Evolutionary conservation across 176 grass and related monocot species (phyloP).

Genomic region (Rhipidocladum racemiflorum): DNA sequence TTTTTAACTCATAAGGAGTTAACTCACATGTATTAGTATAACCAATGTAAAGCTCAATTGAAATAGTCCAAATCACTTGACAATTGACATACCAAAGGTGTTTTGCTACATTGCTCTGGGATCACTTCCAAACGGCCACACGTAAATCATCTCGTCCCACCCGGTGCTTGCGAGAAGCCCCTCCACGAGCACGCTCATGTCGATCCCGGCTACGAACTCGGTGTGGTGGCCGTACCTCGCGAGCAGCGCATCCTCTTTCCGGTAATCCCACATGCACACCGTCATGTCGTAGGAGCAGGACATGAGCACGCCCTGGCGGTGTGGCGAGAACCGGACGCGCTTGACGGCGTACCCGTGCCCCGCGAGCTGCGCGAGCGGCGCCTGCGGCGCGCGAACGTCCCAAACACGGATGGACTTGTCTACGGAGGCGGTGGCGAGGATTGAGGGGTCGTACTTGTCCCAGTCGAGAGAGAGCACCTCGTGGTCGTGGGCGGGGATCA

Average conservation of each 20-base stretch:
- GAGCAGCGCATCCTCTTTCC: slow-evolving; percentile 58
- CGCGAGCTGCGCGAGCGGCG: slow-evolving; percentile 49
- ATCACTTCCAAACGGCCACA: slow-evolving; percentile 74
- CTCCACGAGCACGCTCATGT: slow-evolving; percentile 75
- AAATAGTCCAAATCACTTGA: slow-evolving; percentile 12
- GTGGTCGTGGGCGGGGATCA: slow-evolving; percentile 70
- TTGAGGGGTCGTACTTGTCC: slow-evolving; percentile 85
- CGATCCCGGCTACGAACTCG: slow-evolving; percentile 66
- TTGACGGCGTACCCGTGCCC: slow-evolving; percentile 74
- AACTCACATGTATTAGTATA: slow-evolving; percentile 21
- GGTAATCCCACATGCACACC: slow-evolving; percentile 85
- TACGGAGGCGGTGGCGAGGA: slow-evolving; percentile 72
- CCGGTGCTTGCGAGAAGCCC: slow-evolving; percentile 73
- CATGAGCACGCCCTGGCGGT: slow-evolving; percentile 62
- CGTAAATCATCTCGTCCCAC: slow-evolving; percentile 75
- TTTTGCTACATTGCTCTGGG: slow-evolving; percentile 43
- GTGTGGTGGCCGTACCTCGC: slow-evolving; percentile 68
- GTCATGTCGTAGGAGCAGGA: slow-evolving; percentile 93
- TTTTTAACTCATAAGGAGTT: slow-evolving; percentile 15
- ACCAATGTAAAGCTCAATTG: slow-evolving; percentile 18
- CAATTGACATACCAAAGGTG: not conserved
- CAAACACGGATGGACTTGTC: slow-evolving; percentile 82
- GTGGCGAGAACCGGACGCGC: slow-evolving; percentile 73
- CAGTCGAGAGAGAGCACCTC: slow-evolving; percentile 86
- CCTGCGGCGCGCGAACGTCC: slow-evolving; percentile 62